Conservation (phyloP, 2,329 filamentous ascomycete species). For the Trichoderma afroharzianum region DNA sequence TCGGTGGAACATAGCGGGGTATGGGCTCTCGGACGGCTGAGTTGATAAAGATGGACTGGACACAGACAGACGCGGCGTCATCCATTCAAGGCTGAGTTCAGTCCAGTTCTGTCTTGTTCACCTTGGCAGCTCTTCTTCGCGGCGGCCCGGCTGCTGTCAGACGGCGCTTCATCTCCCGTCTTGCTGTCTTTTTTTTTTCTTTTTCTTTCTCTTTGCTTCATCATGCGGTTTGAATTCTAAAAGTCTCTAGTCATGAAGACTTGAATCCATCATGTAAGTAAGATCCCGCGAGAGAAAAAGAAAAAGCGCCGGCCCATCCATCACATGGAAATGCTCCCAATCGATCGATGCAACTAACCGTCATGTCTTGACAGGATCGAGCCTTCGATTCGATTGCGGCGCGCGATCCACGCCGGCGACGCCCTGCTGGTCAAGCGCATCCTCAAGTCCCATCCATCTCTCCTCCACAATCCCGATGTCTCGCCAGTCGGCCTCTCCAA, state of each 20-base stretch:
- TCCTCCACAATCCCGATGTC: constrained; percentile 76
- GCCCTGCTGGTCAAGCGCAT: constrained; percentile 70
- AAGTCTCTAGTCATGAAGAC: constrained; percentile 18
- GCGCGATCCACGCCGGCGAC: constrained; percentile 76
- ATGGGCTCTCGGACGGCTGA: neutral
- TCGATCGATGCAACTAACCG: neutral
- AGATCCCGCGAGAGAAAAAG: neutral
- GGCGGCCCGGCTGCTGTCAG: constrained; percentile 6
- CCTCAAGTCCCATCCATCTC: constrained; percentile 64
- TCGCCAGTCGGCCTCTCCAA: constrained; percentile 67
- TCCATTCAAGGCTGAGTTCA: neutral
- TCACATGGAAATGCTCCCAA: neutral
- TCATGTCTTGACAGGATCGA: constrained; percentile 59
- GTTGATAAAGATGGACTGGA: neutral
- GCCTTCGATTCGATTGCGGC: constrained; percentile 70
- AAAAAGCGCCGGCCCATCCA: neutral
- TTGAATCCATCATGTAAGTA: constrained; percentile 21
- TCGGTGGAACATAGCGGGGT: constrained; percentile 1
- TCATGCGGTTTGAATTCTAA: neutral
- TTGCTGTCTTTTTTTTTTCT: neutral
- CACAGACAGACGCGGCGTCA: neutral
- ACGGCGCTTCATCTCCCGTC: neutral
- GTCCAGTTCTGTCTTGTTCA: neutral
- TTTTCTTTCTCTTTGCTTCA: neutral
- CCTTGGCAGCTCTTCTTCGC: constrained; percentile 7